phyloP scores from a whole-genome alignment of 2,329 filamentous ascomycete genomes.

The Chrysosphaeria jannelii region DNA sequence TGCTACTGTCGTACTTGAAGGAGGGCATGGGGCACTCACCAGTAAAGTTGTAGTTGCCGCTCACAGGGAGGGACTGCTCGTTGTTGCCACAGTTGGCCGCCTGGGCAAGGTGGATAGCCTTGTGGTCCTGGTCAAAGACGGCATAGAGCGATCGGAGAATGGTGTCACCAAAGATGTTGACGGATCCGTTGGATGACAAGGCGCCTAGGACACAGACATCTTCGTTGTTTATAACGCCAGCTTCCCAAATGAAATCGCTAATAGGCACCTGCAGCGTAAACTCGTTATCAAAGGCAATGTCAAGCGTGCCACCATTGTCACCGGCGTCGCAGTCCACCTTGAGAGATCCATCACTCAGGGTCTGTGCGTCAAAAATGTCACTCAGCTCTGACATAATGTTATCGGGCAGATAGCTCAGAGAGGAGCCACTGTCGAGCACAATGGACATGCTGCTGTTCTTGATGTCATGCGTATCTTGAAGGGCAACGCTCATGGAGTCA shows the following conservation, averaged over 20 bases:
- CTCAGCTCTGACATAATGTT: slow-evolving; percentile 17
- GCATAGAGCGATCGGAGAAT: slow-evolving; percentile 6
- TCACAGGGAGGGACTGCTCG: slow-evolving; percentile 4
- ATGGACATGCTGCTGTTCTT: slow-evolving; percentile 9
- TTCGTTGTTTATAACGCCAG: too few relatives aligned
- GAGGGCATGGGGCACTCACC: slow-evolving; percentile 4
- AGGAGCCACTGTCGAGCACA: slow-evolving; percentile 36
- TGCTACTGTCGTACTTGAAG: background rate
- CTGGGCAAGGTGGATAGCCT: slow-evolving; percentile 6
- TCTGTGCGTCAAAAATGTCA: slow-evolving; percentile 11
- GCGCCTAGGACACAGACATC: slow-evolving; percentile 5
- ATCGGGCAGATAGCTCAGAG: slow-evolving; percentile 32
- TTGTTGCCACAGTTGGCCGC: slow-evolving; percentile 7
- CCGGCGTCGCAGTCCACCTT: slow-evolving; percentile 7
- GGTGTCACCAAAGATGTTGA: slow-evolving; percentile 6
- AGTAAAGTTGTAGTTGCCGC: slow-evolving; percentile 3
- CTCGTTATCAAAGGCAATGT: slow-evolving; percentile 12
- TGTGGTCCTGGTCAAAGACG: slow-evolving; percentile 6
- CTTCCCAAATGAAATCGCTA: slow-evolving; percentile 10
- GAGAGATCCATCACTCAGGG: slow-evolving; percentile 8
- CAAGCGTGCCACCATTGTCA: slow-evolving; percentile 9
- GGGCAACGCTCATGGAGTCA: slow-evolving; percentile 7
- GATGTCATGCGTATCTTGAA: slow-evolving; percentile 9
- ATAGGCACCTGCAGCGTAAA: slow-evolving; percentile 11
- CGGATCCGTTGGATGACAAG: slow-evolving; percentile 2